Conservation (phyloP, 2,329 filamentous ascomycete species). For the Xylariales sp. region DNA sequence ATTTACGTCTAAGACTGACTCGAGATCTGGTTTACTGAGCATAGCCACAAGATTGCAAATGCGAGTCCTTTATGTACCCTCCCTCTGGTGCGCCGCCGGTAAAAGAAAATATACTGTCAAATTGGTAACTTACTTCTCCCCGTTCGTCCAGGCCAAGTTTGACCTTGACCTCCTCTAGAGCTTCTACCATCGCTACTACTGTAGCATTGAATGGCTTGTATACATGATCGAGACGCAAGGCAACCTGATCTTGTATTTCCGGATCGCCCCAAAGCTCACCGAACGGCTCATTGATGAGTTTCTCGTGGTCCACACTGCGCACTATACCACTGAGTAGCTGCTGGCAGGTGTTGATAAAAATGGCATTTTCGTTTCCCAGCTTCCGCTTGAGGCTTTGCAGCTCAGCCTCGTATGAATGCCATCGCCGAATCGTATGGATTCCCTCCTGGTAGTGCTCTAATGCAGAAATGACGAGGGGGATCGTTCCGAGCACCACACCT, state of each 20-base stretch:
- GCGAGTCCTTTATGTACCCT: too few relatives aligned
- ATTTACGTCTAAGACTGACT: background rate
- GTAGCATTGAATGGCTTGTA: background rate
- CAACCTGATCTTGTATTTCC: background rate
- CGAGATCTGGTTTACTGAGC: background rate
- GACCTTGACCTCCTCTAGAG: background rate
- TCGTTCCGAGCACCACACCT: background rate
- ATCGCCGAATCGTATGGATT: background rate
- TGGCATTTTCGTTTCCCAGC: background rate
- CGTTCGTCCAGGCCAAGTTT: background rate
- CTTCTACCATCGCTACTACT: background rate
- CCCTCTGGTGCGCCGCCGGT: background rate
- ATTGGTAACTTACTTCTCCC: background rate
- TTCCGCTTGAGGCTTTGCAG: background rate
- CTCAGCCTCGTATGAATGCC: background rate
- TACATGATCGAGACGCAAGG: background rate
- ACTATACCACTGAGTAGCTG: background rate
- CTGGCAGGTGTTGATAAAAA: background rate
- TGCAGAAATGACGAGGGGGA: background rate
- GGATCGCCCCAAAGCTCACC: background rate
- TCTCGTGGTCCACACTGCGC: background rate
- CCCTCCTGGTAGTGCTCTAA: background rate
- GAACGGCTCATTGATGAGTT: background rate
- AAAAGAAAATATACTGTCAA: background rate
- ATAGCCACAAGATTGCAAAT: too few relatives aligned